A percentile compares a stretch with the other conserved stretches of the same genome.
These are phyloP conservation scores for Immersiella caudata DNA, from an alignment of 495 filamentous ascomycete species.

Conservation along the genomic window DNA sequence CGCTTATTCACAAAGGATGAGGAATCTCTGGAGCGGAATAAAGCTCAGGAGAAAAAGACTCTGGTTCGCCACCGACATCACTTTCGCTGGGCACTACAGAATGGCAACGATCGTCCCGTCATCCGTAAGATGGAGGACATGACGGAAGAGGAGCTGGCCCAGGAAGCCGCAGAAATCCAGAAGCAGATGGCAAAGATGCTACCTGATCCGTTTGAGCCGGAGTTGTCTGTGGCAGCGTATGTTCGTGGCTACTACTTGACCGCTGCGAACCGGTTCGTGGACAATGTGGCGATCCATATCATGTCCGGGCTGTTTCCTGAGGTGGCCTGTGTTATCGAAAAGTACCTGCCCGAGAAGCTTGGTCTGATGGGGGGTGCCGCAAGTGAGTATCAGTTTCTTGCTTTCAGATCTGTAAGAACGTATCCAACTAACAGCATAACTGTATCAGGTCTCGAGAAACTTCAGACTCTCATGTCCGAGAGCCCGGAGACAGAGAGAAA, in stretches of 20 bases:
- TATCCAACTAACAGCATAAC: neutral
- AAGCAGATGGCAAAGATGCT: constrained; percentile 42
- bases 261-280: constrained; percentile 53
- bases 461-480: constrained; percentile 50
- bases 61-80: constrained; percentile 44
- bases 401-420: neutral
- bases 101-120: constrained; percentile 30
- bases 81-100: constrained; percentile 33
- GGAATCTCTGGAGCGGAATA: constrained; percentile 41
- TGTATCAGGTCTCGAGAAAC: constrained; percentile 33
- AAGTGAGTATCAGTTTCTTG: constrained; percentile 18
- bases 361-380: constrained; percentile 35
- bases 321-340: constrained; percentile 34
- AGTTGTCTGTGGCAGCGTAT: constrained; percentile 52
- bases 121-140: constrained; percentile 44
- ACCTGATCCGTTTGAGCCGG: constrained; percentile 49
- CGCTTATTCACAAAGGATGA: constrained; percentile 49
- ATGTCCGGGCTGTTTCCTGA: constrained; percentile 49
- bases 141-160: constrained; percentile 43
- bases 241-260: constrained; percentile 58
- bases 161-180: constrained; percentile 28
- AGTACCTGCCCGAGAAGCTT: constrained; percentile 46
- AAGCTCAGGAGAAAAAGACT: constrained; percentile 37
- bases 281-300: constrained; percentile 50
- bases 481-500: constrained; percentile 41